Evolutionary conservation across 75 land plant genomes (phyloP).

Genomic region (Pinus albicaulis): DNA sequence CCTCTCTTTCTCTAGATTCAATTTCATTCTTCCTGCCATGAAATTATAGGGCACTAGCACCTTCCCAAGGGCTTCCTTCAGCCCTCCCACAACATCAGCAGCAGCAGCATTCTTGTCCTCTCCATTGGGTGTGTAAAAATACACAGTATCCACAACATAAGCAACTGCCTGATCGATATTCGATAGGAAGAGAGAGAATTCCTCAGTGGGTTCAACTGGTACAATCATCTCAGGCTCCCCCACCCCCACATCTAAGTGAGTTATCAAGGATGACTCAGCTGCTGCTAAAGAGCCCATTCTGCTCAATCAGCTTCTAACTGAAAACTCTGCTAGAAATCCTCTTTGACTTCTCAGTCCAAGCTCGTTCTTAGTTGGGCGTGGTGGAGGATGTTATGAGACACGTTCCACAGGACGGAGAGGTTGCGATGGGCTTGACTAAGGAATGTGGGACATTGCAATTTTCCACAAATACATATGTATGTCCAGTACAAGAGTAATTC

Average conservation of each 20-base stretch:
- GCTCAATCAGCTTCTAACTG: background rate
- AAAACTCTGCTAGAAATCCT: background rate
- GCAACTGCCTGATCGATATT: slow-evolving; percentile 59
- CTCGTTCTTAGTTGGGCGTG: background rate
- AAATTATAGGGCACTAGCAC: slow-evolving; percentile 44
- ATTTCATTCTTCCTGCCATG: slow-evolving; percentile 37
- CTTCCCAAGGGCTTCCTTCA: slow-evolving; percentile 14
- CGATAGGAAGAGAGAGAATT: slow-evolving; percentile 39
- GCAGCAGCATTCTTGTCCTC: background rate
- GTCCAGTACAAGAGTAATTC: no score
- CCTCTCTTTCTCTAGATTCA: slow-evolving; percentile 11
- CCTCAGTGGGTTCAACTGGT: slow-evolving; percentile 26
- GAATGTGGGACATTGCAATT: background rate
- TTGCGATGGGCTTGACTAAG: background rate
- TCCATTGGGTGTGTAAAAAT: slow-evolving; percentile 38
- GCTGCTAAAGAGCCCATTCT: background rate
- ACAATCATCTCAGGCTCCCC: background rate
- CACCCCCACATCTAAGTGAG: background rate
- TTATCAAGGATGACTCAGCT: background rate
- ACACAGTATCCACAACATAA: slow-evolving; percentile 47
- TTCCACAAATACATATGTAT: no score
- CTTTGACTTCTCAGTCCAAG: background rate
- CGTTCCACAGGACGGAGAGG: background rate
- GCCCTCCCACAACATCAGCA: slow-evolving; percentile 4
- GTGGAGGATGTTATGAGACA: background rate